Percentiles rank a stretch among this genome's conserved stretches.
Conservation (phyloP, 148 eudicot genomes). For the Amaranthus hypochondriacus region DNA sequence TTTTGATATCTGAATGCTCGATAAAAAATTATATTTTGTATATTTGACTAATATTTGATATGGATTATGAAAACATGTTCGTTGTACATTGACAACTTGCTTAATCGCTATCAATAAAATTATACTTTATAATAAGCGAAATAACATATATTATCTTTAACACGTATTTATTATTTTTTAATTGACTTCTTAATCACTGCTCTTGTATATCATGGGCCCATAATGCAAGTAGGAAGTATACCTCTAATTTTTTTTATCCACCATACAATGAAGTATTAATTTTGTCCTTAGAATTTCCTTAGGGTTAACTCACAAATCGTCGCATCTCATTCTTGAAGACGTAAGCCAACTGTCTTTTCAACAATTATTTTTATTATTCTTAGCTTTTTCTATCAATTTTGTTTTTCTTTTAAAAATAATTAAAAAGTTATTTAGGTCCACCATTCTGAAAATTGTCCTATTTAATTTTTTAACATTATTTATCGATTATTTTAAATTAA, state of each 20-base stretch:
- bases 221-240: neutral
- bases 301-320: constrained; percentile 21
- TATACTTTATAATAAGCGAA: neutral
- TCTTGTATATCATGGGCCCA: neutral
- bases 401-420: too few relatives aligned
- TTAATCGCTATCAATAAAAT: neutral
- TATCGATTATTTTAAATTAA: neutral
- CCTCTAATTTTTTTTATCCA: neutral
- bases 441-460: neutral
- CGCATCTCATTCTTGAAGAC: constrained; percentile 18
- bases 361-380: constrained; percentile 3
- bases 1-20: too few relatives aligned
- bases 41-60: too few relatives aligned
- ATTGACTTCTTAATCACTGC: neutral
- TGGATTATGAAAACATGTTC: neutral
- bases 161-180: neutral
- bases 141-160: neutral
- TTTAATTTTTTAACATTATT: neutral
- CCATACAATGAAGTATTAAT: neutral
- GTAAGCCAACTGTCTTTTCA: constrained; percentile 19
- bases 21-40: too few relatives aligned
- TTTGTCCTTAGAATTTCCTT: constrained; percentile 21
- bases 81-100: neutral
- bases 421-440: too few relatives aligned
- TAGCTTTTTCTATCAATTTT: neutral